phyloP scores from a whole-genome alignment of 1,284 basidiomycete species.

The Puccinia polysora region DNA sequence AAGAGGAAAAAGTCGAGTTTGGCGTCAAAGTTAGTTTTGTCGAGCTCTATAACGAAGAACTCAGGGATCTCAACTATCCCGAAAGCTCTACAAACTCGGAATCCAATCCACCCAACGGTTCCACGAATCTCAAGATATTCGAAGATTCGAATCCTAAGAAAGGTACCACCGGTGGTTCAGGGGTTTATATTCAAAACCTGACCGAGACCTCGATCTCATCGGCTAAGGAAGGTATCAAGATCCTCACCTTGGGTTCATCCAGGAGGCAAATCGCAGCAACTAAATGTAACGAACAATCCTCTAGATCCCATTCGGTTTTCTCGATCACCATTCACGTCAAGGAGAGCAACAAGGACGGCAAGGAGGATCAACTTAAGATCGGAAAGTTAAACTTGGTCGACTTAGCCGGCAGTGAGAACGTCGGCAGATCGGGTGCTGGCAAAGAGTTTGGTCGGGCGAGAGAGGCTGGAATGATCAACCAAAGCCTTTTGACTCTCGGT shows the following conservation, averaged over 20 bases:
- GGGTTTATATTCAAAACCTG: constrained; percentile 87
- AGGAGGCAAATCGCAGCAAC: constrained; percentile 91
- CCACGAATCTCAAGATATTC: constrained; percentile 67
- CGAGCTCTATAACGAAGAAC: constrained; percentile 98
- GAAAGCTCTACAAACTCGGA: constrained; percentile 60
- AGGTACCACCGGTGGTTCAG: constrained; percentile 52
- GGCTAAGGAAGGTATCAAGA: constrained; percentile 74
- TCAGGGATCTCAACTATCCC: constrained; percentile 73
- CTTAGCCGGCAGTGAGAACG: constrained; percentile 94
- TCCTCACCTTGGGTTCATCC: constrained; percentile 82
- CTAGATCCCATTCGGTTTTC: constrained; percentile 95
- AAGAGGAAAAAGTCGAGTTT: constrained; percentile 62
- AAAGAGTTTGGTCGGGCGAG: constrained; percentile 81
- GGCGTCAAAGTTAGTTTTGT: constrained; percentile 91
- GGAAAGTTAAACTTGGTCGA: constrained; percentile 98
- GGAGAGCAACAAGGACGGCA: constrained; percentile 62
- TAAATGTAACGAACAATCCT: constrained; percentile 76
- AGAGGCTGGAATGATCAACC: constrained; percentile 99
- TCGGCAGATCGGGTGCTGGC: constrained; percentile 81
- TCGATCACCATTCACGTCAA: constrained; percentile 90
- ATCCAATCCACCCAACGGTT: constrained; percentile 59
- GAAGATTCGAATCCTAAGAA: constrained; percentile 62
- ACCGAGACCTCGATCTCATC: constrained; percentile 83
- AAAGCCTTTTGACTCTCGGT: constrained; percentile 90
- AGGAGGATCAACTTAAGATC: constrained; percentile 83